Base-by-base conservation (phyloP, 1,139 yeast species). In the Hyphopichia buzzinii region DNA sequence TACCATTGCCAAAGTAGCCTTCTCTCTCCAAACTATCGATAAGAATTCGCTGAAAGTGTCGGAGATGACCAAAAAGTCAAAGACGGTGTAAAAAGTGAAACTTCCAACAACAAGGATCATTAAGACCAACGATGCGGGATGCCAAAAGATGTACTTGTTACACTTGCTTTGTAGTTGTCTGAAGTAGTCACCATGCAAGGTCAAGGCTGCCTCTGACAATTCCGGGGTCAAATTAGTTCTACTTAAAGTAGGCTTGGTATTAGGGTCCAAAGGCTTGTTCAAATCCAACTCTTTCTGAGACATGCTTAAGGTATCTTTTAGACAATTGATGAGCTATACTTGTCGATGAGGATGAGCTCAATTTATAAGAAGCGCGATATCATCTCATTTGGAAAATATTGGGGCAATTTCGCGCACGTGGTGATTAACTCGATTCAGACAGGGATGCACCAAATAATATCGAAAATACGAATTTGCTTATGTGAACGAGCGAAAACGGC, bases 151-250 rank as follows among this genome's bases (percentile, higher is more conserved):
- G 35, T 55, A 50, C 38, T 58, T 63, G 48, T 77, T 79, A 36
- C 80, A 69, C 26, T 59, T 45, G 2, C 81, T 64, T 52, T 80
- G 85, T 33, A 72, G 62, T 53, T 77, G 82, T 39, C 81, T 67
- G 40, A 77, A 68, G 51, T 73, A 77, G 55, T 84, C 92, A 36
- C 84, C 79, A 26, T 82, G 79, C 39, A 84, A 60, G 38, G 76
- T 78, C 37, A 81, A 55, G 1, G 83, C 76, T 6, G 84, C 85
- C 37, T 77, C 76, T 2, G 82, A 66, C 32, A 69, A 65, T 25
- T 74, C 77, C 1, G 90, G 89, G 3, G 62, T 64, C 39, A 84
- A 62, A 3, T 57, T 51, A 1, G 74, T 47, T 36, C 60, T 57
- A 37, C 56, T 62, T 30, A 84, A 72, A 1, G 73, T 73, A 8